Conservation (phyloP, 176 grass and related monocot species). For the Oryza punctata region DNA sequence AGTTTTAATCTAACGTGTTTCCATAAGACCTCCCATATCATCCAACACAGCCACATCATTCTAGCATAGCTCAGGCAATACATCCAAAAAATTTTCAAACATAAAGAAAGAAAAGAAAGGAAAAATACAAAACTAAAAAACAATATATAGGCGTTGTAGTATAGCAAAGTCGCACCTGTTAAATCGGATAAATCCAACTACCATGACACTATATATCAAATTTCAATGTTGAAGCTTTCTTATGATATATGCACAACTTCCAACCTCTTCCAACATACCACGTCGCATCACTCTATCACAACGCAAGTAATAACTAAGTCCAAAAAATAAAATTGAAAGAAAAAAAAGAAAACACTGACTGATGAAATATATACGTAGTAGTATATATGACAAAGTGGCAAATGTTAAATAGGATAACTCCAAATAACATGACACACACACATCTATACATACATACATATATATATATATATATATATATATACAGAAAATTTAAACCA, state of each 20-base stretch:
- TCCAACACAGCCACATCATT: constrained; percentile 30
- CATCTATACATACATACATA: too few species aligned
- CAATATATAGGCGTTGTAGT: neutral
- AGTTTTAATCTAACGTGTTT: neutral
- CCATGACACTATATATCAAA: neutral
- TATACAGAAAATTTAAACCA: neutral
- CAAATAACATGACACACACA: neutral
- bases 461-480: too few species aligned
- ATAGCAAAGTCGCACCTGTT: neutral
- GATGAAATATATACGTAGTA: neutral
- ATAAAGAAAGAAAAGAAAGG: neutral
- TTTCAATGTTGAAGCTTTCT: neutral
- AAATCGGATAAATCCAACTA: neutral
- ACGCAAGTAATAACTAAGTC: neutral
- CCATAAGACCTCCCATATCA: neutral
- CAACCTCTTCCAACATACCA: neutral
- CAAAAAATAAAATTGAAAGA: neutral
- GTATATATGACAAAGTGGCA: neutral
- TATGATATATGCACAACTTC: neutral
- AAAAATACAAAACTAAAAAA: neutral
- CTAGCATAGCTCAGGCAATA: neutral
- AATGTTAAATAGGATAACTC: neutral
- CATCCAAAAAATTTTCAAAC: neutral
- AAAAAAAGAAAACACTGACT: neutral
- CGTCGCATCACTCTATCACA: neutral